Percentiles rank a stretch among this genome's conserved stretches.
Conservation (phyloP, 73 alveolate species). For the Effrenium voratum region DNA sequence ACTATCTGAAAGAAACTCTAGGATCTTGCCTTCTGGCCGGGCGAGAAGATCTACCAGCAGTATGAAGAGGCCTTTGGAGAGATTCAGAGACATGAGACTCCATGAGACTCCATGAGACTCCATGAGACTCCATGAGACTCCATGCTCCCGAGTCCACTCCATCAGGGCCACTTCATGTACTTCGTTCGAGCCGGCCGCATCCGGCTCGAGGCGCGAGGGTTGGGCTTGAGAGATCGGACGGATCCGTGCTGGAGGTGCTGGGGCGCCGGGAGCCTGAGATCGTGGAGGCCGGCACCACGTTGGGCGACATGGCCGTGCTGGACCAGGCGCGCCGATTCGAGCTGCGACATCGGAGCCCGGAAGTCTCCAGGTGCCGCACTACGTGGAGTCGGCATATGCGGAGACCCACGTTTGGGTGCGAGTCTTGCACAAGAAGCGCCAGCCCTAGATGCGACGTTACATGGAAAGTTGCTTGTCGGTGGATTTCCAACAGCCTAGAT, state of each 20-base stretch:
- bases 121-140: neutral
- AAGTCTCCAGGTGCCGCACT: constrained; percentile 69
- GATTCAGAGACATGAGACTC: neutral
- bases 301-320: constrained; percentile 93
- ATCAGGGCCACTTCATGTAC: constrained; percentile 80
- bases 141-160: neutral
- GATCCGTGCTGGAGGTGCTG: constrained; percentile 26
- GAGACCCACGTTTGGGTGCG: constrained; percentile 93
- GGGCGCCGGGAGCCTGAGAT: constrained; percentile 78
- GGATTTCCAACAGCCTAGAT: neutral
- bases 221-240: neutral
- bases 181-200: constrained; percentile 78
- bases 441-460: neutral
- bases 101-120: too few species aligned
- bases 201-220: constrained; percentile 20
- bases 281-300: constrained; percentile 88
- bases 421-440: constrained; percentile 73
- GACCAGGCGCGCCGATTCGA: constrained; percentile 50
- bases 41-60: constrained; percentile 67
- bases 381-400: constrained; percentile 72
- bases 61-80: constrained; percentile 39
- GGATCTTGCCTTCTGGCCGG: constrained; percentile 91
- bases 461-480: neutral
- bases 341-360: neutral
- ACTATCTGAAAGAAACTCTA: neutral